Conservation (phyloP, 2,329 filamentous ascomycete species). For the Neopestalotiopsis sp. region DNA sequence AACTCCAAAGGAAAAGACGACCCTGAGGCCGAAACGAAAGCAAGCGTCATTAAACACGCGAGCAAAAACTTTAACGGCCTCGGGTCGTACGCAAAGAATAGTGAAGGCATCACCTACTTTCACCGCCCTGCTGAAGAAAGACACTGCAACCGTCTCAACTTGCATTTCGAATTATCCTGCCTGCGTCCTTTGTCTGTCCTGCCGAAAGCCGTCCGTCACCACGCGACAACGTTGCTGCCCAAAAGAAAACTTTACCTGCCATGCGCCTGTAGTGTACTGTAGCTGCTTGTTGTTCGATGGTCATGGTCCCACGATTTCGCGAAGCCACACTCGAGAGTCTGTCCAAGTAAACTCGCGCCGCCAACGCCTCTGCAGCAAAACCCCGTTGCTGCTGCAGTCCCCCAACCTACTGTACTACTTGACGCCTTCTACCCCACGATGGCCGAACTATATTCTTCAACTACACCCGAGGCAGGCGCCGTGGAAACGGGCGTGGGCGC, state of each 20-base stretch:
- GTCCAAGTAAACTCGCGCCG: not conserved
- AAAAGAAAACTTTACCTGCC: not conserved
- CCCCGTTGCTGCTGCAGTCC: no score
- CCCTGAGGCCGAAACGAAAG: not conserved
- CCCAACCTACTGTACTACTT: not conserved
- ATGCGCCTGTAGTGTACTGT: not conserved
- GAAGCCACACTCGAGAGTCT: constrained; percentile 1
- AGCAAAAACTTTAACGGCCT: not conserved
- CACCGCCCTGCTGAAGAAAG: not conserved
- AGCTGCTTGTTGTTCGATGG: not conserved
- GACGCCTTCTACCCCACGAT: not conserved
- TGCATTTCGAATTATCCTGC: not conserved
- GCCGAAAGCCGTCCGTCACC: not conserved
- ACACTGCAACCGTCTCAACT: not conserved
- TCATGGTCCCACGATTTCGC: not conserved
- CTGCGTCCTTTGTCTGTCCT: not conserved
- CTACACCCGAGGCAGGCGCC: constrained; percentile 4
- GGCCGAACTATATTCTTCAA: not conserved
- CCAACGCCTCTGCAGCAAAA: not conserved
- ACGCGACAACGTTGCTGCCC: not conserved
- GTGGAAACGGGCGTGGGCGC: not conserved
- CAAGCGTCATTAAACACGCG: constrained; percentile 4
- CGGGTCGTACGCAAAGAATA: not conserved
- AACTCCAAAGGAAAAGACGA: not conserved
- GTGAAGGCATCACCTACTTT: not conserved